Base-by-base conservation (phyloP, 2,329 filamentous ascomycete species). In the Penicillium sp. region DNA sequence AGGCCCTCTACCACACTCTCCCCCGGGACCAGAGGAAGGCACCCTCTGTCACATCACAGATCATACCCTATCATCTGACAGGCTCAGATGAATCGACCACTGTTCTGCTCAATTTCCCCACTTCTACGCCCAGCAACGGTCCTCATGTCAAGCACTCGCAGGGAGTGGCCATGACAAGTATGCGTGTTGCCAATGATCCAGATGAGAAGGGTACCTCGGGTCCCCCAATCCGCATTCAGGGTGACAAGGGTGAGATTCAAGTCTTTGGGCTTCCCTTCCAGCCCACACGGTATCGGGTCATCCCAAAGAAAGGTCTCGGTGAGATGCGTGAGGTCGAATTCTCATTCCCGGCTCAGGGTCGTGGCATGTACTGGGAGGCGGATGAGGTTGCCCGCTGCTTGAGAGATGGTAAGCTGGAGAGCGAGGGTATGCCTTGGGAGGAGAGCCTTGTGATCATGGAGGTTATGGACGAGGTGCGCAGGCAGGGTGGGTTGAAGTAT, bases 381-480 rank as follows among this genome's bases (percentile, higher is more conserved):
- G 90, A 93, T 71, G 90, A 91, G 78, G 88, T 85, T 62, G 90
- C 88, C 27, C 81, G 87, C 46, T 90, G 89, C 64, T 70, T 96
- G 56, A 81, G 88, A 44, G 91, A 95, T 71, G 90, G 91, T 22
- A 86, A 86, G 76, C 83, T 87, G 68, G 88, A 96, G 79, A 91
- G 90, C 71, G 81, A 83, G 48, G 82, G 82, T 13, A 77, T 95
- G 74, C 85, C 87, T 21, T 84, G 85, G 79, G 82, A 85, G 46
- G 92, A 96, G 82, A 93, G 89, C 69, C 80, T 96, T 54, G 82
- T 87, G 49, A 91, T 96, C 61, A 96, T 96, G 91, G 88, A 93
- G 71, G 80, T 84, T 2, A 89, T 90, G 87, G 87, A 90, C 77
- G 83, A 88, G 74, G 84, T 87, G 13, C 79, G 87, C 66, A 82